Evolutionary conservation across 2,329 filamentous ascomycete genomes (phyloP), one percentile per base, ranked within the genome.

Genomic region (Fusarium denticulatum): DNA sequence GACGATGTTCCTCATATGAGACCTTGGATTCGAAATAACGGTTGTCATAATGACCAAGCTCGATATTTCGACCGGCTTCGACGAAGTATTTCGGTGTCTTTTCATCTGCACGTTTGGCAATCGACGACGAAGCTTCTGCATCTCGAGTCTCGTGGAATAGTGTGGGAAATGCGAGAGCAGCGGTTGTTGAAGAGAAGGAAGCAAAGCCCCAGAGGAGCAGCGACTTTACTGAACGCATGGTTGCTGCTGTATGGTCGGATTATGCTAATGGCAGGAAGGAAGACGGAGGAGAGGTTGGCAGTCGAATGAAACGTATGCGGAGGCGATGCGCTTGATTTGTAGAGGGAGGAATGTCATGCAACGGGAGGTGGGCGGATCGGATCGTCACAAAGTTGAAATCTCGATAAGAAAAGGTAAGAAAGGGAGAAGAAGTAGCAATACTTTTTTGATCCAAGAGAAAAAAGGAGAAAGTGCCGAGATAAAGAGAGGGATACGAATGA

Each of bases 31-130:
- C 84, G 82, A 92, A 96, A 82, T 88, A 96, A 69, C 94, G 90
- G 30, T 80, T 81, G 81, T 96, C 93, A 81, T 96, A 96, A 83
- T 96, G 93, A 58, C 89, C 88, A 28, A 93, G 86, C 36, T 87
- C 86, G 60, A 89, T 83, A 75, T 86, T 86, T 60, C 83, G 83
- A 57, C 91, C 91, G 0, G 91, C 89, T 79, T 94, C 92, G 64
- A 87, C 84, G 81, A 92, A 93, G 81, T 92, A 92, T 79, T 92
- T 93, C 28, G 79, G 70, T 26, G 75, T 79, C 60, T 70, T 74
- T 43, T 49, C 24, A 6, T 72, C 61, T 40, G 55, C 64, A 46
- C 66, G 70, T 24, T 53, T 69, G 34, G 49, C 37, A n/a, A 69
- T 45, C 39, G 45, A 28, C 18, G 34, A 28, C n/a, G 60, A 46